Conservation (phyloP, 345 rosid species). For the Dimocarpus longan region DNA sequence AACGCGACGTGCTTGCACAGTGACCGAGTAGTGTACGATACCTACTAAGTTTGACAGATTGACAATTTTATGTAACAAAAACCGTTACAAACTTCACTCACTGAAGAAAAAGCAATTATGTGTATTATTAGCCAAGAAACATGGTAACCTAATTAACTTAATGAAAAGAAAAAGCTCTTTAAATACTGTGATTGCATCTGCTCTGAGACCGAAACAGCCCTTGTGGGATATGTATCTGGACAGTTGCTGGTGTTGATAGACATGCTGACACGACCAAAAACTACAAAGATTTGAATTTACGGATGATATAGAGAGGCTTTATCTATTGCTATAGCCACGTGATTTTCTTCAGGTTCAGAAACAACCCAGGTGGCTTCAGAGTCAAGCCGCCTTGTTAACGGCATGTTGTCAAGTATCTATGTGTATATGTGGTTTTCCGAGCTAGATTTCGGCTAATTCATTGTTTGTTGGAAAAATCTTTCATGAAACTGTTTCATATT, state of each 20-base stretch:
- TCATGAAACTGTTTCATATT: too few species aligned
- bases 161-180: background rate
- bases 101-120: background rate
- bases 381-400: background rate
- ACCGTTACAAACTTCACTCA: background rate
- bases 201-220: background rate
- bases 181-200: conserved; percentile 14
- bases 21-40: background rate
- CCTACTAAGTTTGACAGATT: conserved; percentile 14
- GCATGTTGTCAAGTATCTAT: too few species aligned
- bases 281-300: background rate
- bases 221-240: conserved; percentile 14
- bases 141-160: background rate
- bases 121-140: background rate
- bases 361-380: background rate
- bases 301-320: background rate
- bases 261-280: background rate
- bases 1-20: conserved; percentile 10
- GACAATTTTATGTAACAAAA: background rate
- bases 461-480: too few species aligned
- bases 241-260: background rate
- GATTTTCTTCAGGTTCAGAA: background rate
- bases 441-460: too few species aligned
- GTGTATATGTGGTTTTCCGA: too few species aligned
- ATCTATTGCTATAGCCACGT: background rate